These are phyloP conservation scores for Endoconidiophora laricicola DNA, from an alignment of 2,329 filamentous ascomycete species.

Conservation along the genomic window DNA sequence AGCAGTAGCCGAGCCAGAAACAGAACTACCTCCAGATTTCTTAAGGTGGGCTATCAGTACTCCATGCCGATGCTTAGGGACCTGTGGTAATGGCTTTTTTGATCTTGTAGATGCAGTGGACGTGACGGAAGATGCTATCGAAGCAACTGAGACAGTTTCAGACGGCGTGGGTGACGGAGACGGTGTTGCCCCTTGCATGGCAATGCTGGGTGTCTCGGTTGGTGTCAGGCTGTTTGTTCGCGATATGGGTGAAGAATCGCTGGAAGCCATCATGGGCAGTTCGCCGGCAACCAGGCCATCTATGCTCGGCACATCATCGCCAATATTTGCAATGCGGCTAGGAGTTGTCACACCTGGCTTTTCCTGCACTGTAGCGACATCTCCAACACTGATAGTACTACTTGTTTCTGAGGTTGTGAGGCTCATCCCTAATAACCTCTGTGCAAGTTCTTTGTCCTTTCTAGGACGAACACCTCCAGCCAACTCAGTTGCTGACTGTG, in stretches of 20 bases:
- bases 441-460: constrained; percentile 29
- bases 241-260: not conserved
- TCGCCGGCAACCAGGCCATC: constrained; percentile 11
- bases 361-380: constrained; percentile 65
- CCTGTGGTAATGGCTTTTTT: constrained; percentile 34
- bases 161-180: not conserved
- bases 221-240: constrained; percentile 5
- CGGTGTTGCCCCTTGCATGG: not conserved
- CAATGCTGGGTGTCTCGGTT: constrained; percentile 1
- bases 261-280: constrained; percentile 4
- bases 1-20: not conserved
- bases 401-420: constrained; percentile 47
- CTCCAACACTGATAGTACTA: constrained; percentile 59
- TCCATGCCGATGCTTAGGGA: constrained; percentile 41
- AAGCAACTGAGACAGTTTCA: not conserved
- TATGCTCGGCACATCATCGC: constrained; percentile 4
- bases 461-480: not conserved
- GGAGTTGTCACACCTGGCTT: constrained; percentile 72
- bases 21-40: constrained; percentile 14
- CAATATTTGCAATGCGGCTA: constrained; percentile 33
- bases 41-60: constrained; percentile 24
- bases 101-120: constrained; percentile 13
- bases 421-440: constrained; percentile 53
- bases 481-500: not conserved
- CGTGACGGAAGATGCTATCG: not conserved